Base-by-base conservation (phyloP, 768 basidiomycete species). In the Lentinus brumalis region DNA sequence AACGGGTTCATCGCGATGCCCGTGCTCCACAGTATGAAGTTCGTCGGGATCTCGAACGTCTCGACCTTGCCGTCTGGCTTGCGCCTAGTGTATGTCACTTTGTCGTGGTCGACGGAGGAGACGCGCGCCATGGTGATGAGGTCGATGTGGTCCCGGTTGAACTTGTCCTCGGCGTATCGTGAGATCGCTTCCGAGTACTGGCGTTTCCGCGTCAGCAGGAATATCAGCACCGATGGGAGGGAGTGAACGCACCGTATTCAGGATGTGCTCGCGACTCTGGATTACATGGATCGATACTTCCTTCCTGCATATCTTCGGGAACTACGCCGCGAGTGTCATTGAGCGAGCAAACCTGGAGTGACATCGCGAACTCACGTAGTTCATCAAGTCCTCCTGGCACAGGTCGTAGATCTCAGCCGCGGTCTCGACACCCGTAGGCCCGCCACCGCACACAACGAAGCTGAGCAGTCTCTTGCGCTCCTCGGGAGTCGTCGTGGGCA, bases 1-100 rank as follows among this genome's bases (percentile, higher is more conserved):
- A 98, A 93, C 4, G 96, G 94, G 75, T 96, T 97, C 96, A 98
- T 98, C 1, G 96, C 92, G 71, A 92, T 92, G 16, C 89, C 90
- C 1, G 89, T 99, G 32, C 89, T 92, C 97, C 97, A 99, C 0
- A 99, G 80, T 26, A 94, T 91, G 73, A 98, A 98, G 61, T 97
- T 96, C 47, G 85, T 83, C 6, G 92, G 89, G 60, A 98, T 86
- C 52, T 79, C 76, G 61, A 85, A 82, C 57, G 83, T 78, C 56
- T 66, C 64, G 5, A 81, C 81, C 66, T 85, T 81, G 31, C 91
- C 91, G 50, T 87, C 81, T 21, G 79, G 75, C 62, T 84, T 82
- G 62, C 84, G 86, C 58, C 75, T 75, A 6, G 89, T 89, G 73
- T 94, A 92, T 16, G 87, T 72, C 38, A 99, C 94, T 40, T 80